These are phyloP conservation scores for Blastocystis hominis DNA, from an alignment of 352 stramenopile species.

Conservation along the genomic window DNA sequence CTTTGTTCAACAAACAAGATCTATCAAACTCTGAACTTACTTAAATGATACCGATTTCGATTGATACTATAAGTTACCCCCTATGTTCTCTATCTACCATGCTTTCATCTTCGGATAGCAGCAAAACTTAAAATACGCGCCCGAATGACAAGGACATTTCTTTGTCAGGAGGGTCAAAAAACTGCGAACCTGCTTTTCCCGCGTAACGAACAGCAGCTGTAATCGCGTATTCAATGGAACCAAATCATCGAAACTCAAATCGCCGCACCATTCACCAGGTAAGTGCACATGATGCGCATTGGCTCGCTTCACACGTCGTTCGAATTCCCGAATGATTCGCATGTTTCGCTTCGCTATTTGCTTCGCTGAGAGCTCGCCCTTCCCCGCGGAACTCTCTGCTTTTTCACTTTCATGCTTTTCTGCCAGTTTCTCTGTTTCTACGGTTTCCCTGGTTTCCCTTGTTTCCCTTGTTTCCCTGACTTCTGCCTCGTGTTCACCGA, in stretches of 20 bases:
- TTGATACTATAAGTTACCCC: neutral
- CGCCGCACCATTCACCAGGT: neutral
- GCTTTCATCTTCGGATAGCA: conserved; percentile 35
- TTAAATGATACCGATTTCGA: conserved; percentile 14
- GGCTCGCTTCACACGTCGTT: neutral
- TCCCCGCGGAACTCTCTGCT: too few species aligned
- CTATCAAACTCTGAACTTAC: conserved; percentile 7
- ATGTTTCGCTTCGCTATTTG: neutral
- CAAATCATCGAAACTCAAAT: neutral
- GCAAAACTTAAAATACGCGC: conserved; percentile 26
- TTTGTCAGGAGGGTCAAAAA: neutral
- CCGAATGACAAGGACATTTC: conserved; percentile 10
- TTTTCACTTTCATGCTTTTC: too few species aligned
- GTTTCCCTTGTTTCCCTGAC: too few species aligned
- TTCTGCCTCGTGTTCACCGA: neutral
- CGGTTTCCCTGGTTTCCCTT: neutral
- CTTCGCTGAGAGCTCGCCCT: neutral
- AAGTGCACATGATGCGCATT: neutral
- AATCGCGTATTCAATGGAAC: neutral
- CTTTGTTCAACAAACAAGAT: neutral
- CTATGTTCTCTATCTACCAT: neutral
- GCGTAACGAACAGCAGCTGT: neutral
- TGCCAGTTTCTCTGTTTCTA: too few species aligned
- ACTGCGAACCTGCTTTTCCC: neutral
- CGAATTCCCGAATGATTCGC: neutral